Evolutionary conservation across 176 grass and related monocot species (phyloP), one percentile per base, ranked within the genome.

Genomic region (bread wheat (Triticum aestivum)): DNA sequence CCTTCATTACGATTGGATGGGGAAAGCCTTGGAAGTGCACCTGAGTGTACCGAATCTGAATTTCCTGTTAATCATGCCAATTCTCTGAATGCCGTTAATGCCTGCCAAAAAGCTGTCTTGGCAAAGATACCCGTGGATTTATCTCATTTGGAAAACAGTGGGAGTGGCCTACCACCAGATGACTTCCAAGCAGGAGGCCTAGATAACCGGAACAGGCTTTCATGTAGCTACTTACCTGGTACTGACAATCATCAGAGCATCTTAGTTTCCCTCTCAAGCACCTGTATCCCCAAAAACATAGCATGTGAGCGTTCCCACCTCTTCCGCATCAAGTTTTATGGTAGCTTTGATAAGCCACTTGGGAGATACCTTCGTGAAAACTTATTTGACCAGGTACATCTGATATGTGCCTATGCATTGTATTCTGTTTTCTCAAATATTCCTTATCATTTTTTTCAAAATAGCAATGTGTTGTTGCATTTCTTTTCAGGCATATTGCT

Each of bases 251-350:
- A 84, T 61, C 88, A 94, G 61, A 98, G 82, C 82, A 98, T 98
- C 68, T 82, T 98, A 75, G 89, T 98, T 92, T 98, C 91, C 17
- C 33, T 91, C 56, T 95, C 96, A 83, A 98, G 81, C 67, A 95
- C 88, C 74, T 95, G 93, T 74, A 84, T 87, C 20, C 79, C 79
- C 27, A 98, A 92, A 94, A 85, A 86, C 52, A 79, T 81, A 64
- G 82, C 91, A 63, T 98, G 96, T 42, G 63, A 93, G 39, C 88
- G 77, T 51, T 88, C 88, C 49, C 89, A 83, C 44, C 87, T 98
- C 77, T 74, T 89, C 84, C 91, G 96, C 32, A 98, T 98, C 45
- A 98, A 92, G 61, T 98, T 95, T 89, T 98, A 98, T 83, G 89
- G 96, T 79, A 92, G 85, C 68, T 95, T 91, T 51, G 96, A 98